phyloP scores from a whole-genome alignment of 768 basidiomycete species.

The Hericium rajendrae region DNA sequence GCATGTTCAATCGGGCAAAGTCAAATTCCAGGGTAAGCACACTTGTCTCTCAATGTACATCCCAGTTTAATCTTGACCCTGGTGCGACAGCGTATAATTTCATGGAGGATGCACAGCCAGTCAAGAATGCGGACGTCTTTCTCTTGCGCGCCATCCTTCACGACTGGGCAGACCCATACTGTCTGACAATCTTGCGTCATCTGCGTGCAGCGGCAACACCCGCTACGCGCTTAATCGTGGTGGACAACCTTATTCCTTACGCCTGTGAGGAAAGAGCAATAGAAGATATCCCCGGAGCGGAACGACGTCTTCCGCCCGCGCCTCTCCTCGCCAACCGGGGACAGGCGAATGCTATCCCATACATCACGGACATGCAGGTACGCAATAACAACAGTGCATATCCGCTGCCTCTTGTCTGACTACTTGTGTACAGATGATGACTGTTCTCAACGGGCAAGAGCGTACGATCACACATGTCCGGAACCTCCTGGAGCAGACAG shows the following conservation, averaged over 20 bases:
- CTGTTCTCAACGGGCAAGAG: too few relatives aligned
- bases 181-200: constrained; percentile 25
- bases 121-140: constrained; percentile 28
- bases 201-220: constrained; percentile 28
- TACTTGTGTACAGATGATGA: too few relatives aligned
- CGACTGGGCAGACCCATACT: constrained; percentile 28
- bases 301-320: not conserved
- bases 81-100: not conserved
- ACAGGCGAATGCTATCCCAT: constrained; percentile 5
- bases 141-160: constrained; percentile 29
- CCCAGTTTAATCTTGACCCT: not conserved
- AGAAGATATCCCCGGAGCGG: not conserved
- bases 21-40: not conserved
- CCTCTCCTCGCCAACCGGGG: constrained; percentile 16
- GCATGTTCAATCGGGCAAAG: not conserved
- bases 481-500: too few relatives aligned
- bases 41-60: not conserved
- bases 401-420: too few relatives aligned
- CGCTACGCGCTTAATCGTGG: constrained; percentile 29
- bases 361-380: too few relatives aligned
- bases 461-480: too few relatives aligned
- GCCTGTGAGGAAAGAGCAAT: constrained; percentile 8
- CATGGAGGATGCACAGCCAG: constrained; percentile 22
- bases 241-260: constrained; percentile 30
- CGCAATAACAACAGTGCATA: too few relatives aligned